Conservation (phyloP, 2,329 filamentous ascomycete species). For the Claviceps fusiformis region DNA sequence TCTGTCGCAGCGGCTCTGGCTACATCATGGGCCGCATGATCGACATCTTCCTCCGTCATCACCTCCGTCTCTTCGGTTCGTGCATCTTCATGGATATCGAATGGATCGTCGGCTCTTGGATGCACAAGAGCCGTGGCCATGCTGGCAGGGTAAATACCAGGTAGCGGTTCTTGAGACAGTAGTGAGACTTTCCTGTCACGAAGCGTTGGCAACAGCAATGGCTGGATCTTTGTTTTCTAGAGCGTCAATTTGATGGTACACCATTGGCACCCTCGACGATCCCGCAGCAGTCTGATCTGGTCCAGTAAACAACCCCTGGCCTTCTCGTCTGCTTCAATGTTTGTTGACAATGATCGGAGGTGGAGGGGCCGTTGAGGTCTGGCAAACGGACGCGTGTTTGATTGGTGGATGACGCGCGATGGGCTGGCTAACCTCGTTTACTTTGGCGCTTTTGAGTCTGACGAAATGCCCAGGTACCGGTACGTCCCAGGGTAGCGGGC, state of each 20-base stretch:
- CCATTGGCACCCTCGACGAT: neutral
- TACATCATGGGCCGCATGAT: conserved; percentile 17
- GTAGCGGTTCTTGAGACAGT: neutral
- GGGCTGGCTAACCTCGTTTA: neutral
- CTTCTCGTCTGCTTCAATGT: neutral
- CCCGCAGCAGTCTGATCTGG: neutral
- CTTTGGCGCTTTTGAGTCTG: neutral
- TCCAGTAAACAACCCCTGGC: neutral
- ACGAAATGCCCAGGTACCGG: neutral
- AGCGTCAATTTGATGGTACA: neutral
- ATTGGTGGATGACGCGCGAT: conserved; percentile 3
- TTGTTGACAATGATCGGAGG: neutral
- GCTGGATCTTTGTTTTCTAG: neutral
- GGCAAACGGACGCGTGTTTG: neutral
- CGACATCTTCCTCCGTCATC: conserved; percentile 29
- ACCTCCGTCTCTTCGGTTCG: conserved; percentile 37
- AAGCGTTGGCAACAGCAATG: no score
- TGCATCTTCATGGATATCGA: conserved; percentile 37
- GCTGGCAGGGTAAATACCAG: neutral
- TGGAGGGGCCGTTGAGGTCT: neutral
- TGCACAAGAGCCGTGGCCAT: conserved; percentile 4
- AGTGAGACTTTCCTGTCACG: neutral
- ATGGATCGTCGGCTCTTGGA: conserved; percentile 20
- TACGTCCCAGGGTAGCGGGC: neutral
- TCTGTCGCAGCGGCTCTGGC: conserved; percentile 11